These are phyloP conservation scores for Hericium alpestre DNA, from an alignment of 768 basidiomycete genomes.

Conservation along the genomic window DNA sequence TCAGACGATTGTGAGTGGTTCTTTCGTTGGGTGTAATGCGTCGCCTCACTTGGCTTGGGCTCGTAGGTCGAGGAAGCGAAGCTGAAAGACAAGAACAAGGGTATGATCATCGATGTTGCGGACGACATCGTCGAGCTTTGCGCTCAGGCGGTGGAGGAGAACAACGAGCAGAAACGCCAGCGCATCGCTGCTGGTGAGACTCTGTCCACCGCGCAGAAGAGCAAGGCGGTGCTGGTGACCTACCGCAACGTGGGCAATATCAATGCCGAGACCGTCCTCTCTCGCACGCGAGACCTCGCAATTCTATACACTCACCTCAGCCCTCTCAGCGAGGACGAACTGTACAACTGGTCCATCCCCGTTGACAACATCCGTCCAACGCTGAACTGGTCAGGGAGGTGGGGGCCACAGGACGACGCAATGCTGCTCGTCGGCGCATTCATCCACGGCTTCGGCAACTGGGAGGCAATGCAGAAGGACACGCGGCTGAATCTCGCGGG, in stretches of 20 bases:
- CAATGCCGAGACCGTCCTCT: conserved; percentile 95
- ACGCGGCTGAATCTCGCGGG: conserved; percentile 68
- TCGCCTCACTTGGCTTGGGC: conserved; percentile 1
- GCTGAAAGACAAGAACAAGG: conserved; percentile 87
- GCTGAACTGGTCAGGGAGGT: conserved; percentile 92
- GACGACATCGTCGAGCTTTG: conserved; percentile 91
- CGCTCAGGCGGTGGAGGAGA: conserved; percentile 71
- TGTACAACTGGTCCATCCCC: conserved; percentile 79
- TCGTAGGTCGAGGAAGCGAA: conserved; percentile 77
- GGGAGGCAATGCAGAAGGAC: conserved; percentile 94
- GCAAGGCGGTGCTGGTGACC: conserved; percentile 91
- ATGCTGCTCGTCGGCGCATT: conserved; percentile 92
- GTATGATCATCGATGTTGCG: conserved; percentile 80
- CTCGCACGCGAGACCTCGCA: conserved; percentile 78
- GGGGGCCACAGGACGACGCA: conserved; percentile 87
- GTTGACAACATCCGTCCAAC: conserved; percentile 90
- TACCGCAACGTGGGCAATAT: conserved; percentile 86
- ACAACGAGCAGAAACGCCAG: conserved; percentile 68
- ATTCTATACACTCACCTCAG: conserved; percentile 75
- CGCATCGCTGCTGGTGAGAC: conserved; percentile 78
- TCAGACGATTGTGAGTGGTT: conserved; percentile 79
- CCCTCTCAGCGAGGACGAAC: conserved; percentile 50
- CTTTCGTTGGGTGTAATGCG: conserved; percentile 1
- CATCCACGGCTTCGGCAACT: conserved; percentile 89
- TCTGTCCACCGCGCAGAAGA: conserved; percentile 86